Base-by-base conservation (phyloP, 129 eudicot genomes). In the Mikania micrantha region DNA sequence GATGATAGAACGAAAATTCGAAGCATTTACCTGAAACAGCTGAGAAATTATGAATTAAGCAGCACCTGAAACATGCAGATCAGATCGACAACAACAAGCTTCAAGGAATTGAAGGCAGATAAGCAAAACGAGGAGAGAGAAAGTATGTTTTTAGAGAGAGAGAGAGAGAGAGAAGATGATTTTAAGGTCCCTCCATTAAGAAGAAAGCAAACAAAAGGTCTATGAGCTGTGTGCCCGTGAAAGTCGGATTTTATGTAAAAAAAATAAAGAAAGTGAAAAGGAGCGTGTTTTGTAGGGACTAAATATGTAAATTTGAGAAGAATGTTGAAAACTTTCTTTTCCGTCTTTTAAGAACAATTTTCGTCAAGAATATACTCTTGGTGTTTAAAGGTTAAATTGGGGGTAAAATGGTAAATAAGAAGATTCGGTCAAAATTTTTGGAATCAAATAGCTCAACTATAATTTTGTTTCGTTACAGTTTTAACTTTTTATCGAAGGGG, bases 141-240 rank as follows among this genome's bases (percentile, higher is more conserved):
- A 29, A 49, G 21, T 16, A 17, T 34, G 58, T 31, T 0, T 29
- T 29, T 3, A 70, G 67, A 70, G 81, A 77, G 77, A 76, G 68
- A 62, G 69, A 52, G 78, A 69, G 74, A 67, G 81, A 19, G 8
- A 31, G 7, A 25, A 73, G 70, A 59, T 58, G 28, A 31, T 69
- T 50, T 81, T 79, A 85, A 78, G 91, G 91, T 31, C 83, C 89
- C 83, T 83, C 87, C 90, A 83, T 81, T 60, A 78, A 78, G 84
- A 76, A 76, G 84, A 76, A 78, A 85, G 77, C 75, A 79, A 79
- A 73, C 80, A 79, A 80, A 77, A 79, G 64, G 74, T 81, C 80
- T 82, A 63, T 76, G 73, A 65, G 77, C 60, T 66, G 81, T 74
- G 66, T 52, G 76, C 36, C 82, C 64, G 82, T 72, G 74, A 78